Evolutionary conservation across 345 rosid genomes (phyloP), one percentile per base, ranked within the genome.

Genomic region (Limnanthes douglasii): DNA sequence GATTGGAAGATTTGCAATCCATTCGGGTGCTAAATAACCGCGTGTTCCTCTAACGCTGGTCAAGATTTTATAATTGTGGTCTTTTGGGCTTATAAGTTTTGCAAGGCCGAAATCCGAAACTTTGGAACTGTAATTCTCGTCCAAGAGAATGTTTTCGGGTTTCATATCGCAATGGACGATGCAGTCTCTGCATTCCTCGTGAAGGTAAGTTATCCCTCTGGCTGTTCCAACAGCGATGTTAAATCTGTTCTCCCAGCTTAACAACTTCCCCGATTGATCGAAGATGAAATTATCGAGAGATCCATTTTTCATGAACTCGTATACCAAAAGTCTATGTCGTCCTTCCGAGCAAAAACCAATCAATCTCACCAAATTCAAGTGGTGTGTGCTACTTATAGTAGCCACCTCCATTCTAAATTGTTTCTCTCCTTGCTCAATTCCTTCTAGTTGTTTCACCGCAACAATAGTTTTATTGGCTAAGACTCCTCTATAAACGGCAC

Each of bases 391-490:
- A 39, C 84, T 68, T 32, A 78, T 71, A 20, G 81, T 64, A 11
- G 76, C 70, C 13, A 78, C 78, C 47, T 75, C 85, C 69, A 73
- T 70, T 49, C 83, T 48, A 54, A 78, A 78, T 39, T 66, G 70
- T 39, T 46, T 75, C 46, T 74, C 79, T 20, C 72, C 80, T 43
- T 71, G 81, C 34, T 66, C 69, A 15, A 72, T 69, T 1, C 75
- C 66, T 56, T 75, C 73, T 0, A 78, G 63, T 20, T 62, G 70
- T 56, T 78, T 78, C 31, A 68, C 80, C 4, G 84, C 78, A 25
- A 74, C 65, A 15, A 31, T 48, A 0, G 54, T 59, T 46, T 56
- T 59, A 48, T 69, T 64, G 11, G 54, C 22, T 15, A 78, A 65
- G 21, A 50, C 43, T 1, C 90, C 84, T 64, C 39, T 59, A 41